Conservation (phyloP, 345 rosid genomes). For the Euphorbia pulcherrima region DNA sequence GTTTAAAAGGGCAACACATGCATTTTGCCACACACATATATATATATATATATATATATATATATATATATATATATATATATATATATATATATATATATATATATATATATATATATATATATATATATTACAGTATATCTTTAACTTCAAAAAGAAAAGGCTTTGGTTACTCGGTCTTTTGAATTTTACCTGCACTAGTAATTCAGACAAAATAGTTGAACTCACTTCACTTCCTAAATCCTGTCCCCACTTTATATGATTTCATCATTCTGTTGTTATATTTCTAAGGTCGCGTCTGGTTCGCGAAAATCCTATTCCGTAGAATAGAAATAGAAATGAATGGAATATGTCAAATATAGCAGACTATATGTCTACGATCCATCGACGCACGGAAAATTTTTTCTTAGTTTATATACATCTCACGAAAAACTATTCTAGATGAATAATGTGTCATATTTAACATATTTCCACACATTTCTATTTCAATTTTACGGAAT, state of each 20-base stretch:
- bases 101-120: constrained; percentile 6
- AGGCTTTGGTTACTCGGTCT: constrained; percentile 12
- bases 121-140: constrained; percentile 16
- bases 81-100: constrained; percentile 1
- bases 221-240: constrained; percentile 23
- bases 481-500: no score
- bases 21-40: not conserved
- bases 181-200: constrained; percentile 9
- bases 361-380: no score
- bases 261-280: constrained; percentile 26
- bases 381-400: no score
- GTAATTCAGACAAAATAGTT: constrained; percentile 18
- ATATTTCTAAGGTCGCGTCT: constrained; percentile 38
- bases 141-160: constrained; percentile 32
- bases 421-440: no score
- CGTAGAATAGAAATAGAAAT: no score
- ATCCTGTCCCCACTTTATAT: constrained; percentile 22
- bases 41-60: constrained; percentile 1
- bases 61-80: constrained; percentile 4
- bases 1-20: no score
- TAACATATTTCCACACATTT: no score
- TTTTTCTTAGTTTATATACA: no score
- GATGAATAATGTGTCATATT: no score
- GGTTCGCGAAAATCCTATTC: no score
- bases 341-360: no score